A percentile compares a stretch with the other conserved stretches of the same genome.
These are phyloP conservation scores for Laburnicola sp. DNA, from an alignment of 2,329 filamentous ascomycete species.

Conservation along the genomic window DNA sequence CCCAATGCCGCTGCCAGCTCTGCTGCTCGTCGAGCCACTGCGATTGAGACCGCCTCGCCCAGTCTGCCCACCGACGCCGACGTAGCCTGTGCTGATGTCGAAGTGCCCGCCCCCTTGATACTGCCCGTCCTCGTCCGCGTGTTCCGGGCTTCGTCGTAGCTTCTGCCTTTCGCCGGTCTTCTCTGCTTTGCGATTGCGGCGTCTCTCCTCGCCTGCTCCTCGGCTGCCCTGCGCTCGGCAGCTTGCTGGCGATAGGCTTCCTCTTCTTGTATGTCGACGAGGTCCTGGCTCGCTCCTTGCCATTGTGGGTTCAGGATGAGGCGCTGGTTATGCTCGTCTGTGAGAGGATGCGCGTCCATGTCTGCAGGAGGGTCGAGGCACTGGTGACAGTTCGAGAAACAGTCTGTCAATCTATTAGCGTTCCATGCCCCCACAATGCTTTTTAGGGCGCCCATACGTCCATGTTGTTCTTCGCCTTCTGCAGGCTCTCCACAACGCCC, in stretches of 20 bases:
- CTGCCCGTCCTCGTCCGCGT: constrained; percentile 41
- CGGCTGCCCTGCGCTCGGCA: constrained; percentile 72
- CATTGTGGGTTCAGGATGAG: constrained; percentile 85
- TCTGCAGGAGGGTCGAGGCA: constrained; percentile 86
- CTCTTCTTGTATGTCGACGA: constrained; percentile 85
- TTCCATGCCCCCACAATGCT: neutral
- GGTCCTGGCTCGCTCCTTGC: constrained; percentile 85
- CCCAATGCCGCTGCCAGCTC: constrained; percentile 50
- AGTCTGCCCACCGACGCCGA: constrained; percentile 49
- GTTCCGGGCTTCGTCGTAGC: constrained; percentile 56
- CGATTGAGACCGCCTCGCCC: constrained; percentile 53
- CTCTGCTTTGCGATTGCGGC: constrained; percentile 62
- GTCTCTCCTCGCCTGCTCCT: constrained; percentile 77
- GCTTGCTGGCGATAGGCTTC: constrained; percentile 72
- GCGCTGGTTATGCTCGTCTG: constrained; percentile 98
- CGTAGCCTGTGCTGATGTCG: constrained; percentile 44
- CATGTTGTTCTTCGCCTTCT: constrained; percentile 77
- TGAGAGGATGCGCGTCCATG: constrained; percentile 93
- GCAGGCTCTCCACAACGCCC: constrained; percentile 70
- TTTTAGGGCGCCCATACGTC: constrained; percentile 54
- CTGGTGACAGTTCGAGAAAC: constrained; percentile 84
- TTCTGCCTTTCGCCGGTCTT: constrained; percentile 60
- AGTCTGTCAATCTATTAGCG: constrained; percentile 57
- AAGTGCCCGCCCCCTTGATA: constrained; percentile 39
- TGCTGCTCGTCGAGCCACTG: constrained; percentile 49